Base-by-base conservation (phyloP, 2,329 filamentous ascomycete genomes). In the Talaromyces atroroseus region DNA sequence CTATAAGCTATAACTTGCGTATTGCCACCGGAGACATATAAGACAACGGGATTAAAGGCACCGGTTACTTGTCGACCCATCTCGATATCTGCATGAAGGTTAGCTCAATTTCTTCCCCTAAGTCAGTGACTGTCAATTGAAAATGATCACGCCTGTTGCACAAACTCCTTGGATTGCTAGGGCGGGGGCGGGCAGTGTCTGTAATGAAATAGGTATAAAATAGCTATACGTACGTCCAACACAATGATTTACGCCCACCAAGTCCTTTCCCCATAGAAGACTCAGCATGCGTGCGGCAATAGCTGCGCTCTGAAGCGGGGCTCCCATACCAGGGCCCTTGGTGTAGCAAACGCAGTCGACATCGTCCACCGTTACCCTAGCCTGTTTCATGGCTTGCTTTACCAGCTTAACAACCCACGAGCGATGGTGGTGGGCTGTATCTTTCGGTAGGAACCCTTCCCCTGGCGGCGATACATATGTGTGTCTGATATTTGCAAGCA, bases 1-100 rank as follows among this genome's bases (percentile, higher is more conserved):
- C 90, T 91, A 76, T 97, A 99, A 48, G 94, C 94, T 63, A 97
- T 97, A 24, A 97, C 92, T 76, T 99, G 92, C 14, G 92, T 96
- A 78, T 99, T 99, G 58, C 94, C 94, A 60, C 94, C 94, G 21
- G 85, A 90, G 42, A 97, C 94, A 74, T 99, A 99, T 40, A 99
- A 79, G 49, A 99, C 94, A 36, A 97, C 92, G 0, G 94, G 94
- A 74, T 99, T 92, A 23, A 82, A 77, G 16, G 94, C 91, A 58
- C 90, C 89, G 4, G 94, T 97, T 69, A 99, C 96, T 58, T 88
- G 82, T 51, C 94, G 83, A 32, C 94, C 94, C 94, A 99, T 99
- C 77, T 99, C 94, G 66, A 99, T 97, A 74, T 99, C 80, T 78
- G 49, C 21, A 20, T 29, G 34, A 34, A 44, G 8, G 21, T 59